Evolutionary conservation across 495 filamentous ascomycete species (phyloP).

Genomic region (Extremus antarcticus): DNA sequence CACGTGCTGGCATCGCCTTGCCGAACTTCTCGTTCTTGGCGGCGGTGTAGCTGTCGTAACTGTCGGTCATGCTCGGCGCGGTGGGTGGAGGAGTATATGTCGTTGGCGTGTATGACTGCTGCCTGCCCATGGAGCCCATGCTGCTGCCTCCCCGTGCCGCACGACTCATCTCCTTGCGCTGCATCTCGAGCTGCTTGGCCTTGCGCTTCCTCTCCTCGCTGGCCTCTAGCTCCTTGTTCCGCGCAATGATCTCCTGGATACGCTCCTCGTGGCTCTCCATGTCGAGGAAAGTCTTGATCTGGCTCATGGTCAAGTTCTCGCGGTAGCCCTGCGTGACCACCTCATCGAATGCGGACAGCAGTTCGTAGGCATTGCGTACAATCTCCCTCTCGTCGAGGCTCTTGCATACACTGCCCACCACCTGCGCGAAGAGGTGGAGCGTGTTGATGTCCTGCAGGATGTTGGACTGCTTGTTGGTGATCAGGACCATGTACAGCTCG

Average conservation of each 20-base stretch:
- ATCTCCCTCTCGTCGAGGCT: slow-evolving; percentile 93
- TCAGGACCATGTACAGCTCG: slow-evolving; percentile 98
- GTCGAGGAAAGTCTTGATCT: slow-evolving; percentile 97
- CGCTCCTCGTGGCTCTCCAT: slow-evolving; percentile 99
- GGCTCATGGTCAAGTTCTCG: slow-evolving; percentile 85
- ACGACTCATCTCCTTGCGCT: slow-evolving; percentile 80
- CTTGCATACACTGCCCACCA: slow-evolving; percentile 91
- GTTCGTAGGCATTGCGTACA: slow-evolving; percentile 82
- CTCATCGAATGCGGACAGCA: slow-evolving; percentile 93
- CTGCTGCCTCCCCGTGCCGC: slow-evolving; percentile 33
- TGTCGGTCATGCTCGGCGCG: slow-evolving; percentile 60
- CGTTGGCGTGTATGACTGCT: slow-evolving; percentile 79
- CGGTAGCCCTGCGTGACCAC: slow-evolving; percentile 88
- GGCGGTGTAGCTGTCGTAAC: slow-evolving; percentile 85
- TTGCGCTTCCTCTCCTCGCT: slow-evolving; percentile 95
- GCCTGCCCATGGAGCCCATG: slow-evolving; percentile 46
- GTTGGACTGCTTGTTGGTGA: slow-evolving; percentile 98
- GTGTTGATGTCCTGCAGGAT: slow-evolving; percentile 98
- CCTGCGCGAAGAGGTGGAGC: slow-evolving; percentile 91
- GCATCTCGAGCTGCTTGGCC: slow-evolving; percentile 95
- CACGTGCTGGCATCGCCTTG: slow-evolving; percentile 55
- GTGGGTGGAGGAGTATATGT: slow-evolving; percentile 51
- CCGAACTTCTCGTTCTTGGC: slow-evolving; percentile 71
- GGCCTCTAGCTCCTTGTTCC: slow-evolving; percentile 98
- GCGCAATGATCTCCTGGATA: slow-evolving; percentile 52